Evolutionary conservation across 306 rosid species (phyloP).

Genomic region (Macrotyloma uniflorum): DNA sequence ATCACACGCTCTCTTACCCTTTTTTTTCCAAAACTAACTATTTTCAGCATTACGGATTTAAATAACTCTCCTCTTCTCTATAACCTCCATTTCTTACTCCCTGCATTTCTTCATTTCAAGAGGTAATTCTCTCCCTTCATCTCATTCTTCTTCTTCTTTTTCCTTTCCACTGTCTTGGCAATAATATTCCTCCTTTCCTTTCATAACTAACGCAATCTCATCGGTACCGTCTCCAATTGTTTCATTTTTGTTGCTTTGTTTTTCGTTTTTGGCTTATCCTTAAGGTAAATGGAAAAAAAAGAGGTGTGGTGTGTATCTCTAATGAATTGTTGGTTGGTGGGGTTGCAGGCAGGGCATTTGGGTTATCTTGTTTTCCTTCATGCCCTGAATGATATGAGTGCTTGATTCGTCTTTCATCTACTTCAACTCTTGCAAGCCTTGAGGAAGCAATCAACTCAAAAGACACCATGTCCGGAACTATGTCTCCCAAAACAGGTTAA

Average conservation of each 20-base stretch:
- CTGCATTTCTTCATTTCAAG: constrained; percentile 22
- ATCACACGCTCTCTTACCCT: constrained; percentile 25
- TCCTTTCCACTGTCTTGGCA: not conserved
- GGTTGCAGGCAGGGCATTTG: constrained; percentile 60
- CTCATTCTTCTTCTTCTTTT: not conserved
- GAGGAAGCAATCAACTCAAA: constrained; percentile 14
- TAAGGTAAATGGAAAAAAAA: not conserved
- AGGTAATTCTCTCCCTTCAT: constrained; percentile 32
- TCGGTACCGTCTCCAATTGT: not conserved
- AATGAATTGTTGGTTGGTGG: constrained; percentile 22
- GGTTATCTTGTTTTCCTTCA: constrained; percentile 35
- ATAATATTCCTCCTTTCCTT: not conserved
- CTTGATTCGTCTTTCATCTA: constrained; percentile 52
- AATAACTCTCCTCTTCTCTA: constrained; percentile 22
- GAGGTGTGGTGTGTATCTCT: not conserved
- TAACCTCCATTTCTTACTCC: constrained; percentile 34
- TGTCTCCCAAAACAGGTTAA: constrained; percentile 38
- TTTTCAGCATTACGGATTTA: constrained; percentile 34
- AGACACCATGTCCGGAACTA: constrained; percentile 53
- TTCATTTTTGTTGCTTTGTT: not conserved
- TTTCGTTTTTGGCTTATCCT: not conserved
- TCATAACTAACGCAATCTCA: not conserved
- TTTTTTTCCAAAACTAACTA: constrained; percentile 39
- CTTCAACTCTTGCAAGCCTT: constrained; percentile 28
- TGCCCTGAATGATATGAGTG: constrained; percentile 64